Base-by-base conservation (phyloP, 345 rosid species). In the Adansonia digitata region DNA sequence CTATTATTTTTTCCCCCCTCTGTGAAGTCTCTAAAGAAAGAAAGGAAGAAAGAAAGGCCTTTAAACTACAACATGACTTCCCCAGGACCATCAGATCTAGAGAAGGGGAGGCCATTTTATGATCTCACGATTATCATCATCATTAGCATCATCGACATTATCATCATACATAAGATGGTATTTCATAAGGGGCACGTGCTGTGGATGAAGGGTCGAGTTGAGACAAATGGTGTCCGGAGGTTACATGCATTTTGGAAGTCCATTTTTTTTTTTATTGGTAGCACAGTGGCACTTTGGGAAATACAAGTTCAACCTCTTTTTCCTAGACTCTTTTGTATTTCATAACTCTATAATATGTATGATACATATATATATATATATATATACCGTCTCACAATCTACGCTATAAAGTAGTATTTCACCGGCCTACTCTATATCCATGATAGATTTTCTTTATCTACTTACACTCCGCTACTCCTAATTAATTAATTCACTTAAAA, bases 121-220 rank as follows among this genome's bases (percentile, higher is more conserved):
- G 70, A 37, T 57, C 76, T 43, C 76, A 65, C 34, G 67, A 18
- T 39, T 53, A 12, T 43, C 48, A 12, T 43, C 46, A 3, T 43
- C 3, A 43, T 43, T 14, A 43, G 2, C 48, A 43, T 43, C 48
- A 43, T 12, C 0, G 8, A 40, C 46, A 43, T 43, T 2, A 49
- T 49, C 55, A 49, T 49, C 55, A 49, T 17, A 6, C 7, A 10
- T 5, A 3, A 39, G 39, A 52, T 1, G 15, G 12, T 65, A 64
- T 65, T n/a, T n/a, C n/a, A n/a, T 64, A 75, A 63, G 81, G 60
- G 85, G 82, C 86, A 85, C 90, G 78, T 85, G 86, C 82, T 66
- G n/a, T 7, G 53, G 15, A 60, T n/a, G 75, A 71, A 74, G 56
- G 70, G 59, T 37, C n/a, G 26, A 66, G 70, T 56, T 29, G 55